Conservation (phyloP, 768 basidiomycete species). For the Phaffia tasmanica region DNA sequence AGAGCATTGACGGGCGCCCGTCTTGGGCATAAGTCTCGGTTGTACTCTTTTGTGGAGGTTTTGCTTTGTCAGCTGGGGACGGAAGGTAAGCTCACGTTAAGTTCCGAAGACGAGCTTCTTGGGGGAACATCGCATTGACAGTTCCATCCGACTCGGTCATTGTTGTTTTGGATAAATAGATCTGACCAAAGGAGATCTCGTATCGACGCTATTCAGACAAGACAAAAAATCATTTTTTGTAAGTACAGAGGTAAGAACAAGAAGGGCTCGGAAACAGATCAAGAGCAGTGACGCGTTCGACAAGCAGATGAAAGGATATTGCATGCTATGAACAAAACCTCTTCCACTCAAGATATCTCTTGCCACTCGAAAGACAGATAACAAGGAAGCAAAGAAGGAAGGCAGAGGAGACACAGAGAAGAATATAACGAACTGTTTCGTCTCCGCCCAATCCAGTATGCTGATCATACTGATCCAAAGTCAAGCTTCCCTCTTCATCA, state of each 20-base stretch:
- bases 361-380: neutral
- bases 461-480: constrained; percentile 91
- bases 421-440: constrained; percentile 34
- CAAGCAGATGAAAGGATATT: too few relatives aligned
- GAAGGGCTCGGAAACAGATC: neutral
- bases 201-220: constrained; percentile 56
- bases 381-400: neutral
- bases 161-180: constrained; percentile 88
- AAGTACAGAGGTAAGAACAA: neutral
- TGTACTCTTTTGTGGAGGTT: too few relatives aligned
- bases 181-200: constrained; percentile 94
- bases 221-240: neutral
- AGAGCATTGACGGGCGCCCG: neutral
- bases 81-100: constrained; percentile 47
- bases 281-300: neutral
- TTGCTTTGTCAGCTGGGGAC: neutral
- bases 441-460: constrained; percentile 72
- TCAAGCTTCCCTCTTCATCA: constrained; percentile 89
- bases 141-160: constrained; percentile 92
- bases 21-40: too few relatives aligned
- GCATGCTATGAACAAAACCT: neutral
- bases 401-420: neutral
- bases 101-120: constrained; percentile 88
- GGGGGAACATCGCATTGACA: constrained; percentile 86
- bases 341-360: neutral